Conservation (phyloP, 164 flowering plant genomes). For the Akebia trifoliata region DNA sequence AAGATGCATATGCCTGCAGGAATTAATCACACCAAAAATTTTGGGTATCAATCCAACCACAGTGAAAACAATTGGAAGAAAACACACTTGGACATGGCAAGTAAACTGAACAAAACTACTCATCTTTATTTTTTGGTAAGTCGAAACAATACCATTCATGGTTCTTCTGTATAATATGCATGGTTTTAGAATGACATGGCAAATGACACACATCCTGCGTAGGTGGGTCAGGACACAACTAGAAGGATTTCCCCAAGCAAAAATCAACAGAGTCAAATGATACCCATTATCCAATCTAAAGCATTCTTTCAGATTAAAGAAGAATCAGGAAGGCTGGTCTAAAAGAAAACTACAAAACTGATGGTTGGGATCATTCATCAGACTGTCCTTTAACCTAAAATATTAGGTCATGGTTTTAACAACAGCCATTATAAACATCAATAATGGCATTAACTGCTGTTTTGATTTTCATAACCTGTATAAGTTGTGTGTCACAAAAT, state of each 20-base stretch:
- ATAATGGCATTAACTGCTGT: too few species aligned
- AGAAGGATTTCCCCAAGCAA: background rate
- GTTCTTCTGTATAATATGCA: background rate
- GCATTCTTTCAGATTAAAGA: background rate
- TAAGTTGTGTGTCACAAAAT: too few species aligned
- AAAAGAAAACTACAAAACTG: background rate
- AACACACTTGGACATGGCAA: background rate
- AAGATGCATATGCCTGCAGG: slow-evolving; percentile 84
- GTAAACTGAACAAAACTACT: background rate
- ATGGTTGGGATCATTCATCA: background rate
- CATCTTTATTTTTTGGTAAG: background rate
- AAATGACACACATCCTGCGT: too few species aligned
- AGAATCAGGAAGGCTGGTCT: background rate
- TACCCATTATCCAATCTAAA: background rate
- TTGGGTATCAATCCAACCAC: background rate
- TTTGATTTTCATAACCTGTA: too few species aligned
- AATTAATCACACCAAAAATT: background rate
- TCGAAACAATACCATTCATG: background rate
- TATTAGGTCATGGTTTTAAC: too few species aligned
- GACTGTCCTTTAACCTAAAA: background rate
- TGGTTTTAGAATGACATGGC: too few species aligned
- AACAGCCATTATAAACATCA: too few species aligned
- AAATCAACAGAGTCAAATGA: background rate
- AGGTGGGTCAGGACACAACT: too few species aligned
- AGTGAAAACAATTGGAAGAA: background rate